These are phyloP conservation scores for Uncinocarpus reesii DNA, from an alignment of 2,329 filamentous ascomycete genomes.

Conservation along the genomic window DNA sequence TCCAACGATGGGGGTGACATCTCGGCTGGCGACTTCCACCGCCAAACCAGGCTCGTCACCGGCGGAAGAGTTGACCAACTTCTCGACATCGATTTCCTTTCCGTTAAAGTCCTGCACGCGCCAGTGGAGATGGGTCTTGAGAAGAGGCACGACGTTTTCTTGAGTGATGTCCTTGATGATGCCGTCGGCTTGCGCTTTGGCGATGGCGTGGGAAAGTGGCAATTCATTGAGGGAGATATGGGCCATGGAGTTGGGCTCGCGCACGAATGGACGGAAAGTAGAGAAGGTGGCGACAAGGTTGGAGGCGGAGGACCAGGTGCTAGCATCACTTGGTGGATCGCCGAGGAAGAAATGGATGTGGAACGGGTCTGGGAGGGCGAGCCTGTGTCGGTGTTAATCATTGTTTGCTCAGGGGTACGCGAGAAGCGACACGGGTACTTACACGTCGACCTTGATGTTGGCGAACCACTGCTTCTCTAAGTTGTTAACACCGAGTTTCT, in stretches of 20 bases:
- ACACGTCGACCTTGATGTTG: conserved; percentile 48
- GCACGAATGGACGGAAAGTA: conserved; percentile 35
- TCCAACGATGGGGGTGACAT: conserved; percentile 17
- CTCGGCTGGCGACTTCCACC: conserved; percentile 16
- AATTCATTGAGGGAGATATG: conserved; percentile 12
- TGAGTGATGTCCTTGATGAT: conserved; percentile 15
- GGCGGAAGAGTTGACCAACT: conserved; percentile 14
- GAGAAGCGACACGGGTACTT: not conserved
- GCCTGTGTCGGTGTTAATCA: conserved; percentile 24
- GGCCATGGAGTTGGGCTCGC: not conserved
- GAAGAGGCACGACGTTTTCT: conserved; percentile 15
- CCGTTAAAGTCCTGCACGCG: conserved; percentile 16
- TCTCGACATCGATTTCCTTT: conserved; percentile 16
- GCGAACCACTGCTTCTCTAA: conserved; percentile 50
- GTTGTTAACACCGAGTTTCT: conserved; percentile 23
- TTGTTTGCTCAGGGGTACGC: conserved; percentile 32
- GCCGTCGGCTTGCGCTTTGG: conserved; percentile 24
- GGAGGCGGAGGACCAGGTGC: conserved; percentile 43
- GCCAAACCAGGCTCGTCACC: conserved; percentile 13
- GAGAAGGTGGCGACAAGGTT: conserved; percentile 55
- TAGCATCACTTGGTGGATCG: conserved; percentile 36
- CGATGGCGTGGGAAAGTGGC: conserved; percentile 19
- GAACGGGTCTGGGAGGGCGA: conserved; percentile 51
- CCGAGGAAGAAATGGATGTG: conserved; percentile 61
- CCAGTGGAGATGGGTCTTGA: conserved; percentile 19